Evolutionary conservation across 2,329 filamentous ascomycete genomes (phyloP), one percentile per base, ranked within the genome.

Genomic region (Akanthomyces uredinophilus): DNA sequence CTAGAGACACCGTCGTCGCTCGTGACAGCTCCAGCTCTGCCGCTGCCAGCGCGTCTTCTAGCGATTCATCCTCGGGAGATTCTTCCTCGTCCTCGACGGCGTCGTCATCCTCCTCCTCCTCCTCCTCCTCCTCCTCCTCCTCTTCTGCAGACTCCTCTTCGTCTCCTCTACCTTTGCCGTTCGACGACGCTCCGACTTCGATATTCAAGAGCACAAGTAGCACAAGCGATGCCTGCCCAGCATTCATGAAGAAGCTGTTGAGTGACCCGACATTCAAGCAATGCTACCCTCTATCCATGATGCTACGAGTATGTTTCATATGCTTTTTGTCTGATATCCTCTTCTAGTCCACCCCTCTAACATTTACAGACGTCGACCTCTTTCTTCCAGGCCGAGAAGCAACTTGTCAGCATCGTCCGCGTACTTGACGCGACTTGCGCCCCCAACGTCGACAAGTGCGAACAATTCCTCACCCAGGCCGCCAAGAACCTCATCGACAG

Each of bases 211-310:
- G 72, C 59, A 68, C 74, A 13, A 76, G 78, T 56, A 81, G 79
- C 52, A 61, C 59, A 24, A 73, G 77, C 35, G 71, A 77, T 27
- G 76, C 77, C 5, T 93, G 90, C 70, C 84, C 86, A 3, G 72
- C 71, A 5, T 93, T 94, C 75, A 87, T 96, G 73, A 79, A 83
- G 57, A 73, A 73, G 2, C 86, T 96, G 68, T 81, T 95, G 56
- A 77, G 75, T 52, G 84, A 91, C 70, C 71, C 81, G 6, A 86
- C 84, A 4, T 92, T 95, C 68, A 83, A 85, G 67, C 73, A 82
- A 57, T 98, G 94, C 77, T 86, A 93, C 67, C 91, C 94, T 0
- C 80, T 97, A 62, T 96, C 93, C 1, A 81, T 96, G 68, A 83
- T 98, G 66, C 79, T 98, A 11, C 86, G 90, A 79, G 90, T 91